phyloP scores from a whole-genome alignment of 768 basidiomycete species.

The Podaxis rugospora region DNA sequence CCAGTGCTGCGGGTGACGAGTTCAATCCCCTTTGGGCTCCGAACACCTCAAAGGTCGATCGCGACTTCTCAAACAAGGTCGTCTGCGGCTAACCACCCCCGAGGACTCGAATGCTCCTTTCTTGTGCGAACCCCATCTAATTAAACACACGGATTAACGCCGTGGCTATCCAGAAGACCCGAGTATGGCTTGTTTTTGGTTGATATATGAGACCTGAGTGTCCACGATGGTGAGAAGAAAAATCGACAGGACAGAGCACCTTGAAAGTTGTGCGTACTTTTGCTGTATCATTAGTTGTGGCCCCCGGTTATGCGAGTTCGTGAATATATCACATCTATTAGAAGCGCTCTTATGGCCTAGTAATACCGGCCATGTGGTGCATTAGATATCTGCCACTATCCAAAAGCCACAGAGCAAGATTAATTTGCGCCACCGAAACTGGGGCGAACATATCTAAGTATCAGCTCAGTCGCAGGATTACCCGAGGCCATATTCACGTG shows the following conservation, averaged over 20 bases:
- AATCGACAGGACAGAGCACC: background rate
- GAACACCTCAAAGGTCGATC: background rate
- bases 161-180: background rate
- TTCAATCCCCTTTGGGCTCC: background rate
- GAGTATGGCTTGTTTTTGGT: background rate
- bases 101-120: background rate
- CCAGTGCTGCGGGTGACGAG: background rate
- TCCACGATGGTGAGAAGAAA: background rate
- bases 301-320: no score
- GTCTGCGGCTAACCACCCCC: background rate
- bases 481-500: no score
- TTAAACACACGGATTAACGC: background rate
- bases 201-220: no score
- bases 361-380: no score
- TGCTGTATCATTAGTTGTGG: no score
- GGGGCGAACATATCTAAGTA: no score
- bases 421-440: no score
- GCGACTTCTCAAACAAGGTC: background rate
- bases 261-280: background rate
- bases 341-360: no score
- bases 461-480: no score
- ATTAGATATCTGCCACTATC: no score
- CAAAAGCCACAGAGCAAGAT: no score
- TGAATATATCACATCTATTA: no score
- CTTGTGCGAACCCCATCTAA: background rate